phyloP scores from a whole-genome alignment of 495 filamentous ascomycete genomes.

The Lasiosphaeris hirsuta region DNA sequence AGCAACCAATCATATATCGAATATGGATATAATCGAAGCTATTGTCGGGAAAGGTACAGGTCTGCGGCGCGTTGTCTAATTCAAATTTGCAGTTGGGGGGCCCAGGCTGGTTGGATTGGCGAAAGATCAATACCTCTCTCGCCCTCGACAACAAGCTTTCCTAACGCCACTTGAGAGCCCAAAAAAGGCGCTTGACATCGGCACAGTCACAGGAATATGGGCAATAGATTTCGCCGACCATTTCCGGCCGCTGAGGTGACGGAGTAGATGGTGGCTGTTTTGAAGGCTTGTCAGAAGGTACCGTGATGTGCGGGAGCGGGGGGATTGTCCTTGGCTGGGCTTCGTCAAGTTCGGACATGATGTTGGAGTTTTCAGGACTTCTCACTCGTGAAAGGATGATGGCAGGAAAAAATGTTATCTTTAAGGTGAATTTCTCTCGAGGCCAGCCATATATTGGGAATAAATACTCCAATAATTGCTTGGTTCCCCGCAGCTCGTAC shows the following conservation, averaged over 20 bases:
- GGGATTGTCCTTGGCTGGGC: too few species aligned
- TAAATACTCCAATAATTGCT: too few species aligned
- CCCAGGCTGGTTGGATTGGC: conserved; percentile 24
- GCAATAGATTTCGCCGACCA: too few species aligned
- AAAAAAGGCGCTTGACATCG: neutral
- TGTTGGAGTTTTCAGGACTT: too few species aligned
- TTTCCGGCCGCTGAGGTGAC: conserved; percentile 26
- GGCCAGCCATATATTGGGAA: too few species aligned
- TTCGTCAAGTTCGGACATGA: too few species aligned
- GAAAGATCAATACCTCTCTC: conserved; percentile 57
- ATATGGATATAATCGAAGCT: conserved; percentile 66
- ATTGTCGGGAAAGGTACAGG: conserved; percentile 50
- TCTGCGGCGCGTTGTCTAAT: conserved; percentile 51
- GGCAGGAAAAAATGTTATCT: too few species aligned
- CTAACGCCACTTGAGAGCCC: conserved; percentile 42
- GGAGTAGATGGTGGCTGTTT: conserved; percentile 2
- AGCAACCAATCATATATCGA: conserved; percentile 50
- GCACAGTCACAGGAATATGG: too few species aligned
- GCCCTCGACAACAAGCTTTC: conserved; percentile 48
- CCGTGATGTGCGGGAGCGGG: neutral
- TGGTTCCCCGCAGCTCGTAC: too few species aligned
- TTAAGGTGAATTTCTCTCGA: too few species aligned
- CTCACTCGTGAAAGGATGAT: too few species aligned
- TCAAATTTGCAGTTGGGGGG: conserved; percentile 42
- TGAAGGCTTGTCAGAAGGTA: neutral